These are phyloP conservation scores for Cladophialophora immunda DNA, from an alignment of 2,329 filamentous ascomycete genomes.

Conservation along the genomic window DNA sequence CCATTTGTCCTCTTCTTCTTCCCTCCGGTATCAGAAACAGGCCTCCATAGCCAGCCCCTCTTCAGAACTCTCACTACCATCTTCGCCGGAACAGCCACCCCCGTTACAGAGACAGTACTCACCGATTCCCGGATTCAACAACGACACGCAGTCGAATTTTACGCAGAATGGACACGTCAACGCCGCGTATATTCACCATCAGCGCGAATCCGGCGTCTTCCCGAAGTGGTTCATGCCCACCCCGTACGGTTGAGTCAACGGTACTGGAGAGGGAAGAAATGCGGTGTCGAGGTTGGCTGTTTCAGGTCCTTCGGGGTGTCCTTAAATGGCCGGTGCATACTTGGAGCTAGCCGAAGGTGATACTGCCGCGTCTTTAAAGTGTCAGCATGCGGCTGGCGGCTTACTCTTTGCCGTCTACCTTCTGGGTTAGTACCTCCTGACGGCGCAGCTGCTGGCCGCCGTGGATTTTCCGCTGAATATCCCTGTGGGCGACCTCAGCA, in stretches of 20 bases:
- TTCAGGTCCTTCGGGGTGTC: no score
- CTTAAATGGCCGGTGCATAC: background rate
- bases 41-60: conserved; percentile 3
- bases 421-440: conserved; percentile 64
- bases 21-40: no score
- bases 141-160: conserved; percentile 42
- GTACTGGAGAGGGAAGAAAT: no score
- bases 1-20: no score
- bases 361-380: background rate
- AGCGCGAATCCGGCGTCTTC: conserved; percentile 35
- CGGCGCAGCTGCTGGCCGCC: conserved; percentile 61
- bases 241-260: no score
- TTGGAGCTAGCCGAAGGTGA: background rate
- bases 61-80: conserved; percentile 24
- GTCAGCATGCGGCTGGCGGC: conserved; percentile 52
- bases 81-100: conserved; percentile 28
- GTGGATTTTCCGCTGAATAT: conserved; percentile 66
- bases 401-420: conserved; percentile 59
- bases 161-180: conserved; percentile 41
- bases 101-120: conserved; percentile 33
- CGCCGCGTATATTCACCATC: conserved; percentile 40
- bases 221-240: conserved; percentile 44
- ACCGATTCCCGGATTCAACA: conserved; percentile 39
- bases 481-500: conserved; percentile 64
- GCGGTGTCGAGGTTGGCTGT: no score